Base-by-base conservation (phyloP, 805 yeast species). In the Cyberlindnera saturnus region DNA sequence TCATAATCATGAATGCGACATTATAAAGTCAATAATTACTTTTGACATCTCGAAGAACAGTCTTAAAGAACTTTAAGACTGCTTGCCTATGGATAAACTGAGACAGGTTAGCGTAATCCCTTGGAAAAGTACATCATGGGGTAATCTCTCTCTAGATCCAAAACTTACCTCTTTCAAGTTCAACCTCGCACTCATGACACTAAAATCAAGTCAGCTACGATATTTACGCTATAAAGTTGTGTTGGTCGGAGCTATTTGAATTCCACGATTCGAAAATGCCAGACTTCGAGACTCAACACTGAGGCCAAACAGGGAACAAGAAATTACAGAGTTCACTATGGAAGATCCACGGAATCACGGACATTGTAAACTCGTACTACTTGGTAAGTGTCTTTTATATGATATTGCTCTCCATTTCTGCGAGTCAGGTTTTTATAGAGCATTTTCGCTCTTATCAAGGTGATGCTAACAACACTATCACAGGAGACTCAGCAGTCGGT, bases 401-500 rank as follows among this genome's bases (percentile, higher is more conserved):
- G 9, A 14, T n/a, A 32, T 20, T 17, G 34, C 15, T 16, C 30
- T 10, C 23, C 16, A 6, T 13, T 19, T 32, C 16, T 6, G 3
- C 29, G 17, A 37, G 17, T 14, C 29, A 28, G 29, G 15, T 19
- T 16, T 5, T 8, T 32, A 3, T 15, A 11, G 13, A 16, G 18
- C n/a, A 14, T 13, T 34, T 15, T 16, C 23, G 10, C 8, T 18
- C 26, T 9, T 10, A 20, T 13, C 23, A 23, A 23, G 4, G 28
- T 3, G 28, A 23, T 11, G 14, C 36, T 32, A 41, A 33, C 34
- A 28, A 34, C 32, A 20, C n/a, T 13, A 20, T 32, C 19, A 6
- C 16, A 41, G 91, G 87, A 18, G 95, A 86, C 61, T 82, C 90
- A 10, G 87, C 93, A 2, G 95, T 86, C 17, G 95, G 95, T 19